Evolutionary conservation across 2,329 filamentous ascomycete genomes (phyloP).

Genomic region (Cercospora janseana): DNA sequence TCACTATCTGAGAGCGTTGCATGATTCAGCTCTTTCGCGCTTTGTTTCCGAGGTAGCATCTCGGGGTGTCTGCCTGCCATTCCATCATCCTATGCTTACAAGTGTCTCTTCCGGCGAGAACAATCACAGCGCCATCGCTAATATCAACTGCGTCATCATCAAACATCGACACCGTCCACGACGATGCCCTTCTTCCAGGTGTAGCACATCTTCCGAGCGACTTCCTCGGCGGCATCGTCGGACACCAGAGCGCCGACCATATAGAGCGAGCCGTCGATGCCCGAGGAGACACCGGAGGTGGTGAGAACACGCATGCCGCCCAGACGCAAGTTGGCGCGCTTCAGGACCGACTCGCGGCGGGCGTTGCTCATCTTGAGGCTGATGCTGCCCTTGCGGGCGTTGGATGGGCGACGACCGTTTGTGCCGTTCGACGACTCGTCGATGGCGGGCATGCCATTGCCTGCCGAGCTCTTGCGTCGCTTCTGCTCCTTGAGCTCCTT

Average conservation of each 20-base stretch:
- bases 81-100: conserved; percentile 20
- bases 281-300: conserved; percentile 72
- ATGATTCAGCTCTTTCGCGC: conserved; percentile 15
- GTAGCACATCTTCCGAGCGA: conserved; percentile 74
- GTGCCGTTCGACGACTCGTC: conserved; percentile 32
- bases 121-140: conserved; percentile 11
- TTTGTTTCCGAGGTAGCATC: conserved; percentile 24
- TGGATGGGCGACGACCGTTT: conserved; percentile 42
- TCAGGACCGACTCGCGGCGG: conserved; percentile 75
- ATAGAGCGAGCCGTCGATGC: conserved; percentile 81
- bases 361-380: conserved; percentile 72
- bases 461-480: conserved; percentile 41
- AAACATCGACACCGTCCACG: conserved; percentile 82
- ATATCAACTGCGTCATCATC: too few species aligned
- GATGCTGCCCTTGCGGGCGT: conserved; percentile 73
- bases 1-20: conserved; percentile 13
- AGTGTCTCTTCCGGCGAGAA: background rate
- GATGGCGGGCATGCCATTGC: conserved; percentile 39
- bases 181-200: conserved; percentile 82
- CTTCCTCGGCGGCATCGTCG: conserved; percentile 71
- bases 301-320: conserved; percentile 72
- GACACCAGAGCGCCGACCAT: conserved; percentile 79
- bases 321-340: conserved; percentile 72
- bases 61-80: conserved; percentile 12
- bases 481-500: conserved; percentile 53